Conservation (phyloP, 176 grass and related monocot genomes). For the Hordeum vulgare region MorexV3_pseudomolecules_assembly NC_058518.1:412634949-412635448, state of each 20-base stretch:
- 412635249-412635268: constrained; percentile 86
- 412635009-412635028: not conserved
- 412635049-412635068: not conserved
- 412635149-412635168: constrained; percentile 15
- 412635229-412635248: constrained; percentile 93
- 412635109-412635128: not conserved
- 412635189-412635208: constrained; percentile 64
- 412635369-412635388: not conserved
- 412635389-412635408: not conserved
- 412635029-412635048: not conserved
- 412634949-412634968: not conserved
- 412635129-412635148: constrained; percentile 19
- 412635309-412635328: not conserved
- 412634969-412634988: too few species aligned
- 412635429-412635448: not conserved
- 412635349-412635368: not conserved
- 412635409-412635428: not conserved
- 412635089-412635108: not conserved
- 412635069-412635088: not conserved
- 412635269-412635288: not conserved
- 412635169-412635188: constrained; percentile 48
- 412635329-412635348: not conserved
- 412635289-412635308: not conserved
- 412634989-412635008: not conserved
- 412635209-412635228: constrained; percentile 38